phyloP scores from a whole-genome alignment of 2,329 filamentous ascomycete species.

The Ascochyta pisi region DNA sequence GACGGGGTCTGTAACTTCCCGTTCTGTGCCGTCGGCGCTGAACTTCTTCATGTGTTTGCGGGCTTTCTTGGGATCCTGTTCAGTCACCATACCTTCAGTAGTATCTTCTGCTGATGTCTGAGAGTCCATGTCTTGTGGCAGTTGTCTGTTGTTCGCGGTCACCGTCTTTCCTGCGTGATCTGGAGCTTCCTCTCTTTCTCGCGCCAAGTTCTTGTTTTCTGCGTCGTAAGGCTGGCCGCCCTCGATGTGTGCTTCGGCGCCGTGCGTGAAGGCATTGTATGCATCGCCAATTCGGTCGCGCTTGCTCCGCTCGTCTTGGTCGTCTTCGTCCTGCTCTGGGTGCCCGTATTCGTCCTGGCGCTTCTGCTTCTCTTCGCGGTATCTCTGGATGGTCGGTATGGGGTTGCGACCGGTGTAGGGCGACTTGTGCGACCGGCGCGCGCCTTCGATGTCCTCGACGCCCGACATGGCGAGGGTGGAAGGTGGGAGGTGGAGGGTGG shows the following conservation, averaged over 20 bases:
- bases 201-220: slow-evolving; percentile 47
- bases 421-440: slow-evolving; percentile 47
- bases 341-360: slow-evolving; percentile 46
- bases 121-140: slow-evolving; percentile 29
- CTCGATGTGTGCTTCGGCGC: slow-evolving; percentile 31
- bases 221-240: slow-evolving; percentile 41
- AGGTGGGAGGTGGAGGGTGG: background rate
- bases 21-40: slow-evolving; percentile 56
- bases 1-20: slow-evolving; percentile 74
- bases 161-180: slow-evolving; percentile 41
- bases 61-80: slow-evolving; percentile 54
- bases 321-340: slow-evolving; percentile 27
- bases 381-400: slow-evolving; percentile 56
- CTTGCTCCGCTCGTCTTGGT: slow-evolving; percentile 37
- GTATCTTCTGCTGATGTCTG: slow-evolving; percentile 49
- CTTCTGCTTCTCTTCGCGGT: slow-evolving; percentile 55
- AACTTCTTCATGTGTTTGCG: slow-evolving; percentile 59
- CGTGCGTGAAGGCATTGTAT: slow-evolving; percentile 44
- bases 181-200: slow-evolving; percentile 35
- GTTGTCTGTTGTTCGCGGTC: slow-evolving; percentile 18
- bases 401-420: slow-evolving; percentile 54
- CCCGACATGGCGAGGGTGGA: slow-evolving; percentile 43
- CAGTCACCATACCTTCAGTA: slow-evolving; percentile 49
- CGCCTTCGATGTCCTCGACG: slow-evolving; percentile 52
- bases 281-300: slow-evolving; percentile 47